These are phyloP conservation scores for Closterium sp. DNA, from an alignment of 139 green algal genomes.

Conservation along the genomic window DNA sequence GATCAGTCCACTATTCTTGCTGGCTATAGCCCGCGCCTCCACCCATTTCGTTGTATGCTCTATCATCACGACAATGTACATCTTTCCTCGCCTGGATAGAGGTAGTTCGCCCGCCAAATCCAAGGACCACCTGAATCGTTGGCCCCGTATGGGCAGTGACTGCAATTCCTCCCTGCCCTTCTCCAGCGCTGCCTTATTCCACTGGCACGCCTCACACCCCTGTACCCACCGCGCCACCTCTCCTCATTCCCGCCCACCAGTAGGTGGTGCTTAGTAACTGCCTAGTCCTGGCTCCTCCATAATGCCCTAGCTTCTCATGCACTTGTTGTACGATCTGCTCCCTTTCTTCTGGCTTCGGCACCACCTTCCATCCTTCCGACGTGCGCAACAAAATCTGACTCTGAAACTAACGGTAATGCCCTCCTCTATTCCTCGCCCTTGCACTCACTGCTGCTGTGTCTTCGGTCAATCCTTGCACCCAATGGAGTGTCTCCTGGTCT, in stretches of 20 bases:
- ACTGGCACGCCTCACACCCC: neutral
- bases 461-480: neutral
- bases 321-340: too few species aligned
- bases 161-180: too few species aligned
- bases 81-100: neutral
- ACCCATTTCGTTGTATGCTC: conserved; percentile 50
- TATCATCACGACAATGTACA: conserved; percentile 44
- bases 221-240: neutral
- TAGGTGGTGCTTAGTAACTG: neutral
- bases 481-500: neutral
- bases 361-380: neutral
- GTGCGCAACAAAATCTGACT: neutral
- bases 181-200: too few species aligned
- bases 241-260: neutral
- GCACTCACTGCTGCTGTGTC: neutral
- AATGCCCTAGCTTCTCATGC: conserved; percentile 6
- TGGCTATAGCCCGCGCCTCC: conserved; percentile 12
- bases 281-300: neutral
- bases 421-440: neutral
- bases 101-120: conserved; percentile 27
- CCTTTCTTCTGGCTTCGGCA: neutral
- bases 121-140: neutral
- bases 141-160: neutral
- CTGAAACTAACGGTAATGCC: neutral
- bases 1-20: conserved; percentile 6